Conservation (phyloP, 805 yeast genomes). For the Candida germanica region DNA sequence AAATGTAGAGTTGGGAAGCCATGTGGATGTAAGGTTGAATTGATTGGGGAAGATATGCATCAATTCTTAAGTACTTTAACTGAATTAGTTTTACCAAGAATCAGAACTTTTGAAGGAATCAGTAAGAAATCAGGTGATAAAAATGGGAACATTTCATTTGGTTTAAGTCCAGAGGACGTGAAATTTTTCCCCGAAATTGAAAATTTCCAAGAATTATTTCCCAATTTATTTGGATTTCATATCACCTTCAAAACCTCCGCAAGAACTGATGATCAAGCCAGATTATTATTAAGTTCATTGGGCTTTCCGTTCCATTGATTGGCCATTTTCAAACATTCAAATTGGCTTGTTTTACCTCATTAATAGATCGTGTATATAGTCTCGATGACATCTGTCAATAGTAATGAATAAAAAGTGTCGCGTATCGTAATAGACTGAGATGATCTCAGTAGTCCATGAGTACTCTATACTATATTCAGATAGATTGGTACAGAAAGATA, state of each 20-base stretch:
- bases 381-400: too few species aligned
- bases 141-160: slow-evolving; percentile 83
- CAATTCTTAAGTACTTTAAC: slow-evolving; percentile 85
- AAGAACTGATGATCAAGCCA: slow-evolving; percentile 85
- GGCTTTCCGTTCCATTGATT: slow-evolving; percentile 69
- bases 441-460: slow-evolving; percentile 40
- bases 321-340: too few species aligned
- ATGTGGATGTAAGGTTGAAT: slow-evolving; percentile 83
- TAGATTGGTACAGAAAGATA: slow-evolving; percentile 44
- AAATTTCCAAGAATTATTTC: slow-evolving; percentile 85
- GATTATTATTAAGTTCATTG: slow-evolving; percentile 73
- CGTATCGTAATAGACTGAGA: background rate
- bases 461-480: slow-evolving; percentile 45
- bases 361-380: slow-evolving; percentile 3
- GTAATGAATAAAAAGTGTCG: background rate
- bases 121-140: slow-evolving; percentile 76
- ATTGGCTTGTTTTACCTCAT: too few species aligned
- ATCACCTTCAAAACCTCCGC: slow-evolving; percentile 85
- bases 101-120: slow-evolving; percentile 82
- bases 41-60: slow-evolving; percentile 76
- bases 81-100: slow-evolving; percentile 90
- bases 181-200: slow-evolving; percentile 91
- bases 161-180: slow-evolving; percentile 72
- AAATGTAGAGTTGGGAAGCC: slow-evolving; percentile 81
- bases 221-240: slow-evolving; percentile 80